These are phyloP conservation scores for Litsea cubeba DNA, from an alignment of 164 flowering plant genomes.

Conservation along the genomic window DNA sequence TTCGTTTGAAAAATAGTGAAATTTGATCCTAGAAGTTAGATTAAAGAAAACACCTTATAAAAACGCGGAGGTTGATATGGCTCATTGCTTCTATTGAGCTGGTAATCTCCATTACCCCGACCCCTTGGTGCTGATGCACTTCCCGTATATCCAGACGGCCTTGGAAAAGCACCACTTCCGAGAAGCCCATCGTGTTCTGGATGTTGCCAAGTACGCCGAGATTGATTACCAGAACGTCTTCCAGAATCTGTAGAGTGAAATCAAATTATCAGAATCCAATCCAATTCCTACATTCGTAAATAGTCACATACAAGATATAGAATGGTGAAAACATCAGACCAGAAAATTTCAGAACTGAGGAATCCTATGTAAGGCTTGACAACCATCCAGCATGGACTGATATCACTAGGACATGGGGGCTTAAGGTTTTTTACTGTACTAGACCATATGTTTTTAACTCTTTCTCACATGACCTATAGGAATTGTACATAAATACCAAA, in stretches of 20 bases:
- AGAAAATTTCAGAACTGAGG: too few species aligned
- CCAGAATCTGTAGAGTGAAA: constrained; percentile 54
- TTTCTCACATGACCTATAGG: too few species aligned
- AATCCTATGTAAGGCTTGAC: too few species aligned
- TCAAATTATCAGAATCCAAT: background rate
- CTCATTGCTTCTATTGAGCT: constrained; percentile 61
- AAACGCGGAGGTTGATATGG: constrained; percentile 98
- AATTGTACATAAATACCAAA: too few species aligned
- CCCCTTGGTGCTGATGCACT: constrained; percentile 52
- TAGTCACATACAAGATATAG: background rate
- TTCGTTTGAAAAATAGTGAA: too few species aligned
- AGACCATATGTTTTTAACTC: too few species aligned
- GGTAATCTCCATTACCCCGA: constrained; percentile 52
- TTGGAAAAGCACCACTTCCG: constrained; percentile 94
- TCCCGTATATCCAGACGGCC: constrained; percentile 62
- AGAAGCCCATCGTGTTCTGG: constrained; percentile 99
- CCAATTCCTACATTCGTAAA: background rate
- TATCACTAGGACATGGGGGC: too few species aligned
- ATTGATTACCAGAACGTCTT: constrained; percentile 53
- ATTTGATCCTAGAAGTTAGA: background rate
- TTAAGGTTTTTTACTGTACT: too few species aligned
- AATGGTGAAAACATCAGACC: background rate
- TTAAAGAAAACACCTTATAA: constrained; percentile 41
- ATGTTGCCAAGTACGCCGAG: constrained; percentile 67
- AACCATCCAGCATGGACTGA: too few species aligned